Evolutionary conservation across 2,329 filamentous ascomycete genomes (phyloP).

Genomic region (Botrytis fragariae): DNA sequence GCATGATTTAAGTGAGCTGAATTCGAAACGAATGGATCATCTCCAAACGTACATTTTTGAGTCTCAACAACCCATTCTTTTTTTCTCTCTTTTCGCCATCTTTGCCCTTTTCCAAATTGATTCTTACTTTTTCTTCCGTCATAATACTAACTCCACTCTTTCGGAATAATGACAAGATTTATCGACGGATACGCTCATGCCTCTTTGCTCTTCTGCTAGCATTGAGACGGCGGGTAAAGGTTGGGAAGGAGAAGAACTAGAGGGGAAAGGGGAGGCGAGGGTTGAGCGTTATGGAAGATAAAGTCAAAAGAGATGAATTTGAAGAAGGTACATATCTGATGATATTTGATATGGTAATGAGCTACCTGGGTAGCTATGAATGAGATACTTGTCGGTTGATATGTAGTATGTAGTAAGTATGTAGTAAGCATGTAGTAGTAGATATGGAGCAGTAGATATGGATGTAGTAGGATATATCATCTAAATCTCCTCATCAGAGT

Average conservation of each 20-base stretch:
- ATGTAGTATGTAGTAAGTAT: not conserved
- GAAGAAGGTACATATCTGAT: not conserved
- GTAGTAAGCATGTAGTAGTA: too few relatives aligned
- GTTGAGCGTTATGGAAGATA: not conserved
- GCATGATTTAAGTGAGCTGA: not conserved
- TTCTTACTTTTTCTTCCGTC: not conserved
- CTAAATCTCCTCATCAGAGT: not conserved
- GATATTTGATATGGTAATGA: not conserved
- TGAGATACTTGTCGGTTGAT: not conserved
- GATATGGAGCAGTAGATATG: not conserved
- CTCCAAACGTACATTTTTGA: not conserved
- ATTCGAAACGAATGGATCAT: slow-evolving; percentile 2
- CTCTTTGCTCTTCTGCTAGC: not conserved
- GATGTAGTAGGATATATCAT: not conserved
- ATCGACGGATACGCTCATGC: slow-evolving; percentile 2
- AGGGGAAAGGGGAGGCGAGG: slow-evolving; percentile 5
- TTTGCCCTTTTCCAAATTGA: not conserved
- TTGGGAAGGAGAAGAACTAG: not conserved
- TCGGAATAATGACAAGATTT: not conserved
- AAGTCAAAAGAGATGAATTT: not conserved
- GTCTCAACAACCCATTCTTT: too few relatives aligned
- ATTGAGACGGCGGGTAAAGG: not conserved
- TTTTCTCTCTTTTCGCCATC: not conserved
- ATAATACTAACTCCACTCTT: not conserved
- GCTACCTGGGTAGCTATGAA: not conserved